Conservation (phyloP, 1,139 yeast species). For the Keqinozyma sinolaborantium region DNA sequence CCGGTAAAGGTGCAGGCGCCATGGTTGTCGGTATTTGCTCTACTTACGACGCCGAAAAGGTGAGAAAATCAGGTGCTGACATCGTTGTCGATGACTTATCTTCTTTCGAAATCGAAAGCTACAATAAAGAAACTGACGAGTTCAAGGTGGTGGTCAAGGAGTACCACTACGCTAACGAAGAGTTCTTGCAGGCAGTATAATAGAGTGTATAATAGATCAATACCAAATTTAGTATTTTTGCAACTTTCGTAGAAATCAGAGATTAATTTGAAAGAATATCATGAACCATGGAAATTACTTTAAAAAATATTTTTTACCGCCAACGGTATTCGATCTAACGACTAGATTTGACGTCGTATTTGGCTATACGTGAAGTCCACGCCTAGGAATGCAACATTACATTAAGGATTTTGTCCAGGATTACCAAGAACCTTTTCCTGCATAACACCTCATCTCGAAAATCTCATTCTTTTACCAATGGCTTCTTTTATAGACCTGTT, state of each 20-base stretch:
- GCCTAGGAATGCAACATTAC: too few species aligned
- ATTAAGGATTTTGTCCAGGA: too few species aligned
- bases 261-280: too few species aligned
- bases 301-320: too few species aligned
- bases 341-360: too few species aligned
- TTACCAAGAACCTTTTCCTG: too few species aligned
- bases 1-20: constrained; percentile 86
- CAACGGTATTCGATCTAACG: too few species aligned
- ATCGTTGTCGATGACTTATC: constrained; percentile 73
- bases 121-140: constrained; percentile 43
- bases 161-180: constrained; percentile 46
- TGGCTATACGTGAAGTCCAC: too few species aligned
- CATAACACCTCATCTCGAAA: constrained; percentile 4
- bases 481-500: constrained; percentile 34
- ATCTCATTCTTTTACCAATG: constrained; percentile 3
- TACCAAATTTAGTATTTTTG: not conserved
- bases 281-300: too few species aligned
- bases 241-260: too few species aligned
- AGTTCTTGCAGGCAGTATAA: constrained; percentile 22
- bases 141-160: constrained; percentile 43
- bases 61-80: constrained; percentile 74
- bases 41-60: constrained; percentile 66
- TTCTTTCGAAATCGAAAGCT: constrained; percentile 39
- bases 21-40: constrained; percentile 80
- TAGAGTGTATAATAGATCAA: not conserved